Base-by-base conservation (phyloP, 129 eudicot genomes). In the Apium graveolens region DNA sequence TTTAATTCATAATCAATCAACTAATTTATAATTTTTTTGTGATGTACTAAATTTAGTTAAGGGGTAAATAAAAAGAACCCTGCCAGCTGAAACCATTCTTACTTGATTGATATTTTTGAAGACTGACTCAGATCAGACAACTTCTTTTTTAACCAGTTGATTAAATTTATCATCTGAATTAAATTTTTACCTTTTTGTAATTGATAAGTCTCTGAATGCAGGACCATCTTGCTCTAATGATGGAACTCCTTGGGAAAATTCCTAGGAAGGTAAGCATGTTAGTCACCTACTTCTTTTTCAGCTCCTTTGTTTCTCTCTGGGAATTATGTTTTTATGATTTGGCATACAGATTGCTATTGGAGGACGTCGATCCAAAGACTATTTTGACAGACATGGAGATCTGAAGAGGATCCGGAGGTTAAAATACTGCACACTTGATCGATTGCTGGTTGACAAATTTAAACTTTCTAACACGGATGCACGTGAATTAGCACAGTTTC, bases 191-290 rank as follows among this genome's bases (percentile, higher is more conserved):
- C 17, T 39, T 42, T 39, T 26, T 65, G 69, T 76, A 72, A 70
- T 16, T 63, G 11, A 43, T 53, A 18, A 37, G 66, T 74, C 79
- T 51, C 78, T 79, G 75, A 73, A 74, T 86, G 86, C 90, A 96
- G 99, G 99, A 96, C 84, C 99, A 96, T 84, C 99, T 96, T 85
- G 99, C 99, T 79, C 79, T 89, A 81, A 96, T 96, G 99, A 90
- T 90, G 99, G 99, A 96, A 78, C 86, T 90, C 81, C 90, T 96
- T 43, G 99, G 99, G 72, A 92, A 90, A 89, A 96, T 96, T 81
- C 99, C 99, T 65, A 74, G 83, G 80, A 96, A 96, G 97, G 99
- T 92, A 78, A 82, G 84, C 76, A 80, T 14, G 71, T 46, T 73
- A 31, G 77, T 1, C 77, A 21, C 12, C 37, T 5, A 26, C 39